Conservation (phyloP, 345 rosid species). For the Garcia nutans region DNA sequence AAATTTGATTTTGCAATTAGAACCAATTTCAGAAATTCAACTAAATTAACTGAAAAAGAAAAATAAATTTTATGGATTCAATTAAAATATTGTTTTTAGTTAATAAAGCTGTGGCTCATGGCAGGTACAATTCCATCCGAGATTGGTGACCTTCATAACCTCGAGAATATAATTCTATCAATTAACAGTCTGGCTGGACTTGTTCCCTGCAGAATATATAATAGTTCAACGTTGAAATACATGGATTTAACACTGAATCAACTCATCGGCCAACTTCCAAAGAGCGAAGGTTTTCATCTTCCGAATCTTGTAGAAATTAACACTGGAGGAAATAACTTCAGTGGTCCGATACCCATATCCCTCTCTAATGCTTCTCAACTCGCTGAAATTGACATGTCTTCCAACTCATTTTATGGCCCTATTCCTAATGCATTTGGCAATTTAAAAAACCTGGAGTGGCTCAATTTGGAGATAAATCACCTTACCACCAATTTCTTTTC, state of each 20-base stretch:
- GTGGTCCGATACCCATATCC: constrained; percentile 2
- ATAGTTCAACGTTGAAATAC: background rate
- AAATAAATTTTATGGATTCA: too few species aligned
- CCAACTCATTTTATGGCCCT: constrained; percentile 9
- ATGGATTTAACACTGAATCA: too few species aligned
- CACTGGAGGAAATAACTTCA: background rate
- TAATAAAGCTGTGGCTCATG: too few species aligned
- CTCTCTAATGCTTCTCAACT: constrained; percentile 25
- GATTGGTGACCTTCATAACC: constrained; percentile 3
- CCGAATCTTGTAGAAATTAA: too few species aligned
- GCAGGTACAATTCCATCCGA: constrained; percentile 19
- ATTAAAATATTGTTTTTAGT: too few species aligned
- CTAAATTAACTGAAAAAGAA: too few species aligned
- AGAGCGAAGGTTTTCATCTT: too few species aligned
- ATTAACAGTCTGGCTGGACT: background rate
- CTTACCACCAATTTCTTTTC: too few species aligned
- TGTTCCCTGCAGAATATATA: constrained; percentile 9
- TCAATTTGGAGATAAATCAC: background rate
- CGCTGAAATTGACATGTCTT: background rate
- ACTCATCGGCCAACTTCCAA: too few species aligned
- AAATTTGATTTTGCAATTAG: too few species aligned
- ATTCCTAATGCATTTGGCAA: constrained; percentile 9
- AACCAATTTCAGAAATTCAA: too few species aligned
- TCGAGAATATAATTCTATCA: background rate
- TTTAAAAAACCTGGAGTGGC: background rate